Base-by-base conservation (phyloP, 2,329 filamentous ascomycete genomes). In the Cytospora mali region DNA sequence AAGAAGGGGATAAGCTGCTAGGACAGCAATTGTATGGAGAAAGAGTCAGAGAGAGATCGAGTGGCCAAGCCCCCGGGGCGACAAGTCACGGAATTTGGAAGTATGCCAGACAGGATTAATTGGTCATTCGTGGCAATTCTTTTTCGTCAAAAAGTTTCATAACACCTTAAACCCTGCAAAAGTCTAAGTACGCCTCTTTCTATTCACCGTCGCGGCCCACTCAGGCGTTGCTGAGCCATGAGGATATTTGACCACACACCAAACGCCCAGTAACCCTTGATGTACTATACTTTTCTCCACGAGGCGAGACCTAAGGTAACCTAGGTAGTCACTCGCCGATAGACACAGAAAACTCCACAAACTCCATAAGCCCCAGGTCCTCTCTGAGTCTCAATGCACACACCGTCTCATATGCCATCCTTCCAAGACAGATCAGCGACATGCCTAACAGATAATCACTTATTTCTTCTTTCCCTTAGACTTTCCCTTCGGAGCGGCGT, bases 391-490 rank as follows among this genome's bases (percentile, higher is more conserved):
- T 23, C 21, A 23, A 35, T 16, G 21, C 39, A 46, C 29, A 3
- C 13, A 53, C n/a, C n/a, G n/a, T 10, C 14, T 51, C 35, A 23
- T 23, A 39, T 33, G 23, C 21, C 18, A 42, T 14, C 18, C 28
- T 18, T 14, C n/a, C 10, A 14, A 14, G 25, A 28, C 35, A 5
- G 25, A 48, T 48, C 13, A 54, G 50, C n/a, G n/a, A 13, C n/a
- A 18, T 21, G 4, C 42, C 6, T 9, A 21, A 18, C 42, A 46
- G 42, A 10, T 46, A n/a, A 28, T 27, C 27, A 31, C 33, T 69
- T 70, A 81, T 69, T 86, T 87, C 71, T 85, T 82, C 72, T 83
- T 85, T 56, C 79, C 77, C 71, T 80, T 81, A 11, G 75, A 66
- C 73, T 83, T 84, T 56, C 71, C 56, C 75, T 77, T 67, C 63